These are phyloP conservation scores for Nitzschia inconspicua DNA, from an alignment of 108 stramenopile species.

Conservation along the genomic window DNA sequence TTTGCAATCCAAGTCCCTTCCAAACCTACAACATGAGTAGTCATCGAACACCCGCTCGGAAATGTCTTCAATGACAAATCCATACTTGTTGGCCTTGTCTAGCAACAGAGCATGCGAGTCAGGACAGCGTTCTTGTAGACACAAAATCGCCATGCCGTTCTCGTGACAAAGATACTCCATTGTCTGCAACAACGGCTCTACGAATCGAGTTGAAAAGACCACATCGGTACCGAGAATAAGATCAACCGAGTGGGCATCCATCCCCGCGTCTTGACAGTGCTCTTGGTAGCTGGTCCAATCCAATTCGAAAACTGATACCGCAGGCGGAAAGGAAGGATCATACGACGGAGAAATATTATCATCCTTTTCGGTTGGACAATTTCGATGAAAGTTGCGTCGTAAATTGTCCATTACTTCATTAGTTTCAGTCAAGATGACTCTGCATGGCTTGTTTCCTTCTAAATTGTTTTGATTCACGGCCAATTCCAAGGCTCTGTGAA, in stretches of 20 bases:
- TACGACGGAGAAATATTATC: neutral
- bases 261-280: conserved; percentile 29
- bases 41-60: conserved; percentile 25
- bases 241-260: conserved; percentile 55
- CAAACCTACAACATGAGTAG: conserved; percentile 36
- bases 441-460: conserved; percentile 5
- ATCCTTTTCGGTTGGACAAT: neutral
- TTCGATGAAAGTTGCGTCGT: conserved; percentile 29
- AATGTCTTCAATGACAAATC: conserved; percentile 42
- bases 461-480: neutral
- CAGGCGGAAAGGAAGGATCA: neutral
- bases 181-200: conserved; percentile 54
- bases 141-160: conserved; percentile 46
- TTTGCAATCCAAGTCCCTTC: conserved; percentile 46
- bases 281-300: conserved; percentile 56
- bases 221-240: conserved; percentile 79
- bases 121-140: conserved; percentile 61
- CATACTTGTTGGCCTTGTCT: conserved; percentile 37
- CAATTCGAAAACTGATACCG: conserved; percentile 16
- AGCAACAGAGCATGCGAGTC: conserved; percentile 56
- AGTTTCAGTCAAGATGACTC: conserved; percentile 64
- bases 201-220: conserved; percentile 58
- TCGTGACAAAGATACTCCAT: conserved; percentile 40
- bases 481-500: conserved; percentile 18
- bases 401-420: conserved; percentile 49